A percentile compares a stretch with the other conserved stretches of the same genome.
Conservation (phyloP, 305 asterid species). For the Fraxinus velutina region DNA sequence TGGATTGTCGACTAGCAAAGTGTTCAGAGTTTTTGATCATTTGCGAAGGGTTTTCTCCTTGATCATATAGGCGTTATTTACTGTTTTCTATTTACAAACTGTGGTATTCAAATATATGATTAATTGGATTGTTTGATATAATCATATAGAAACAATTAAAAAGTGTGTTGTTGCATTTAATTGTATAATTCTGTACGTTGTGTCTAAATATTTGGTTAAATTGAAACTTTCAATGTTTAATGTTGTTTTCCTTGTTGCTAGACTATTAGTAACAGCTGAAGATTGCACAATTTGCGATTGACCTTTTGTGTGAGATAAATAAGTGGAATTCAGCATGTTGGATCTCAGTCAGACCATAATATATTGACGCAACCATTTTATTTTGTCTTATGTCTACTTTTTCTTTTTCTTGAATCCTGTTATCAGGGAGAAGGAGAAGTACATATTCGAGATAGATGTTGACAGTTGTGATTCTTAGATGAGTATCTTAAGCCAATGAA, state of each 20-base stretch:
- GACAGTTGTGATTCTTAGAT: background rate
- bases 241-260: background rate
- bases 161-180: background rate
- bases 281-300: background rate
- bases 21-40: background rate
- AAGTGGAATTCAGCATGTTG: background rate
- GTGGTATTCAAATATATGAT: background rate
- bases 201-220: background rate
- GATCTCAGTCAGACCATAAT: background rate
- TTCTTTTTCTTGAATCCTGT: background rate
- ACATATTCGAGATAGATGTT: background rate
- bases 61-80: background rate
- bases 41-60: background rate
- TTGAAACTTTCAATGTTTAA: background rate
- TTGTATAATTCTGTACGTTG: too few species aligned
- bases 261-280: background rate
- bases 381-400: background rate
- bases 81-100: background rate
- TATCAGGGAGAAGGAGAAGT: background rate
- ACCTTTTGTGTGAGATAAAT: background rate
- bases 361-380: background rate
- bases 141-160: background rate
- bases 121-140: background rate
- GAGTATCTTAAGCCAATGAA: background rate
- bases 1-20: too few species aligned